A percentile compares a stretch with the other conserved stretches of the same genome.
phyloP scores from a whole-genome alignment of 2,329 filamentous ascomycete species.

The Colletotrichum sansevieriae region DNA sequence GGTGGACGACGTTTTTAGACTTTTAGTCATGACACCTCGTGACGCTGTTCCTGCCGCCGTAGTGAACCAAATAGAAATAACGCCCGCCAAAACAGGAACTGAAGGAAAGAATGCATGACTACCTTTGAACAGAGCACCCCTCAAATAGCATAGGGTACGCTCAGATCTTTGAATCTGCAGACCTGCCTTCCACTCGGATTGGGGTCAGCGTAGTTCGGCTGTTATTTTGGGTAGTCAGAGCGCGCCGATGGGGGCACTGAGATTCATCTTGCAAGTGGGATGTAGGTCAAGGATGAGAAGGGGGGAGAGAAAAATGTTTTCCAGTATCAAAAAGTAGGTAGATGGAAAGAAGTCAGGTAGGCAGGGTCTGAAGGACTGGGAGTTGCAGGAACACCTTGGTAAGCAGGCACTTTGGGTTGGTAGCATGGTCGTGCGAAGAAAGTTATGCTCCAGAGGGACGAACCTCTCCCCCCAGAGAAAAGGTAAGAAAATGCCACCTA shows the following conservation, averaged over 20 bases:
- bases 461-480: background rate
- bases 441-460: background rate
- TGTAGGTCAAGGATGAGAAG: background rate
- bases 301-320: background rate
- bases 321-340: background rate
- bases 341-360: background rate
- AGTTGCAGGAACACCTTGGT: background rate
- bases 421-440: background rate
- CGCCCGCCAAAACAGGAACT: background rate
- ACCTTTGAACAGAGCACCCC: background rate
- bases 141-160: background rate
- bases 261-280: background rate
- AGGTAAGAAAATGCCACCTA: no score
- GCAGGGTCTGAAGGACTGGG: background rate
- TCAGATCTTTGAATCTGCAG: no score
- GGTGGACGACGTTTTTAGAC: background rate
- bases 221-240: background rate
- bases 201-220: background rate
- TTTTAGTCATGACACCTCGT: background rate
- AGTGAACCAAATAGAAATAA: background rate
- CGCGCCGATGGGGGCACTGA: background rate
- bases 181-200: background rate
- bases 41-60: background rate
- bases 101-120: conserved; percentile 6
- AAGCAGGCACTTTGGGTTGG: background rate